These are phyloP conservation scores for Ramularia endophylla DNA, from an alignment of 2,329 filamentous ascomycete genomes.

Conservation along the genomic window DNA sequence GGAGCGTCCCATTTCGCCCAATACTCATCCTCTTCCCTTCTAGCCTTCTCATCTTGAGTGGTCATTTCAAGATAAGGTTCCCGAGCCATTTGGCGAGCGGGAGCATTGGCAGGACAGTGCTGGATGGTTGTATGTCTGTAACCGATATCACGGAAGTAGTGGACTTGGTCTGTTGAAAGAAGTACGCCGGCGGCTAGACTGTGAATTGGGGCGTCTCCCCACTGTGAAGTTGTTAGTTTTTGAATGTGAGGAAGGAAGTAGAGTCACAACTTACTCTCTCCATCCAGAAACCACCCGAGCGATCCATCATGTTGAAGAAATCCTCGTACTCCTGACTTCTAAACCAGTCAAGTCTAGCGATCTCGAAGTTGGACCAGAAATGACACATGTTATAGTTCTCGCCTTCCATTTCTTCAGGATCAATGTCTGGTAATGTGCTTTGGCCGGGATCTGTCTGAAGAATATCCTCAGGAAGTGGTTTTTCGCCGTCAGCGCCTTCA, in stretches of 20 bases:
- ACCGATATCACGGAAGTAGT: conserved; percentile 98
- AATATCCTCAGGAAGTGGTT: conserved; percentile 73
- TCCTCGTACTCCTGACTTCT: conserved; percentile 95
- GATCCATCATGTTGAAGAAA: conserved; percentile 99
- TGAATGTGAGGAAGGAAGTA: background rate
- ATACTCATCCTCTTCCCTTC: conserved; percentile 89
- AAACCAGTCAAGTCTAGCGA: conserved; percentile 91
- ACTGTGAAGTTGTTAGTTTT: conserved; percentile 50
- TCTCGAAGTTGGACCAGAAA: conserved; percentile 99
- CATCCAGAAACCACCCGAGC: conserved; percentile 98
- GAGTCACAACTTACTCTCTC: conserved; percentile 65
- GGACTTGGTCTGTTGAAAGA: conserved; percentile 73
- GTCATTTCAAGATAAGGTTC: conserved; percentile 59
- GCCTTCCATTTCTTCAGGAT: conserved; percentile 91
- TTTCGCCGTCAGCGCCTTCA: too few relatives aligned
- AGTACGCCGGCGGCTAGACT: conserved; percentile 91
- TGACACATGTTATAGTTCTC: conserved; percentile 99
- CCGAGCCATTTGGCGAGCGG: conserved; percentile 74
- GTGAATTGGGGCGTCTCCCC: conserved; percentile 98
- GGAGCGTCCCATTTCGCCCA: conserved; percentile 83
- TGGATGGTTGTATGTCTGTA: conserved; percentile 99
- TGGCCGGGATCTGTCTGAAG: conserved; percentile 67
- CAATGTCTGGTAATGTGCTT: conserved; percentile 73
- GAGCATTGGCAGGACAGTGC: conserved; percentile 95
- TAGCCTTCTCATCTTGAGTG: conserved; percentile 60